phyloP scores from a whole-genome alignment of 768 basidiomycete species.

The Mycena rebaudengoi region DNA sequence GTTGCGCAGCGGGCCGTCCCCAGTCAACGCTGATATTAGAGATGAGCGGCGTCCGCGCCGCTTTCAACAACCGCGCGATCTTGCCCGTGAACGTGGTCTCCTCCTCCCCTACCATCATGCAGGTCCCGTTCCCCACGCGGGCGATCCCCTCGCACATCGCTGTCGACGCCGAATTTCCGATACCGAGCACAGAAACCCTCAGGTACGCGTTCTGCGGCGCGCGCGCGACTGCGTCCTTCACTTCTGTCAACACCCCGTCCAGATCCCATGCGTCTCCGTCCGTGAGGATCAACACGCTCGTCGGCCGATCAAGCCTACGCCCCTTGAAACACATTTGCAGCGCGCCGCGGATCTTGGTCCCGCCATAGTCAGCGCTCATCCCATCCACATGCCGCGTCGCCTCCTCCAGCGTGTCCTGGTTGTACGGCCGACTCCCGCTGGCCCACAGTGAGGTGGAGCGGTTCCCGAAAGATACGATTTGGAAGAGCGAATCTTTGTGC shows the following conservation, averaged over 20 bases:
- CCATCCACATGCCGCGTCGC: conserved; percentile 37
- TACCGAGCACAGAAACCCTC: conserved; percentile 56
- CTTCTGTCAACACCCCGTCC: conserved; percentile 16
- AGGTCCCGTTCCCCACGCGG: conserved; percentile 49
- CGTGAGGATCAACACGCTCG: conserved; percentile 54
- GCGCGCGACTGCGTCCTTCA: conserved; percentile 28
- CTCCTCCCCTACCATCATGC: conserved; percentile 43
- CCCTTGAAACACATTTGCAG: conserved; percentile 37
- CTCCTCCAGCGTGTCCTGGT: conserved; percentile 30
- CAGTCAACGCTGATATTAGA: conserved; percentile 48
- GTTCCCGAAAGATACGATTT: conserved; percentile 52
- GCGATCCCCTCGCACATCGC: conserved; percentile 52
- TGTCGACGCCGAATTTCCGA: conserved; percentile 49
- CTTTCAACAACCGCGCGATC: conserved; percentile 47
- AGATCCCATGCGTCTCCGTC: conserved; percentile 45
- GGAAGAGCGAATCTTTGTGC: conserved; percentile 43
- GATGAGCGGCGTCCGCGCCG: conserved; percentile 46
- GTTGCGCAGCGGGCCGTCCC: conserved; percentile 23
- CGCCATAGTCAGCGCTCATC: conserved; percentile 48
- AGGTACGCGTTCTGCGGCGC: conserved; percentile 35
- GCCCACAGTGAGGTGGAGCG: conserved; percentile 39
- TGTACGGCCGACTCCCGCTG: conserved; percentile 29
- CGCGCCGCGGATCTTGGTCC: conserved; percentile 49
- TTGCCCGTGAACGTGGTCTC: conserved; percentile 48
- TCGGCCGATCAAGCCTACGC: conserved; percentile 41